Base-by-base conservation (phyloP, 179 eudicot species). In the Patellifolia procumbens region DNA sequence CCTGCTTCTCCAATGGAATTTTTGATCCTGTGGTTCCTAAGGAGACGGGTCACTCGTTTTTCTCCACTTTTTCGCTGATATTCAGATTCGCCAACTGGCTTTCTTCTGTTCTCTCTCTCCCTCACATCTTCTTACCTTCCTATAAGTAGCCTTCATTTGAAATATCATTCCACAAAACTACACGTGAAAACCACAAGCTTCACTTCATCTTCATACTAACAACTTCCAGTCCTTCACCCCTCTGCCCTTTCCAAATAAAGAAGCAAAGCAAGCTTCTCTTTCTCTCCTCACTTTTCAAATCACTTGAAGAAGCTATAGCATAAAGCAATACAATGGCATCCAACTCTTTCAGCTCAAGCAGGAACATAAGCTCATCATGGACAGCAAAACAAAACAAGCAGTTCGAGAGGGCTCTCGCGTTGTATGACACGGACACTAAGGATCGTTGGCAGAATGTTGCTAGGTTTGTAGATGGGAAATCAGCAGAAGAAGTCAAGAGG, bases 61-160 rank as follows among this genome's bases (percentile, higher is more conserved):
- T 69, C 75, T 45, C 78, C 48, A 49, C 76, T 78, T 78, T 81
- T 68, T 74, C 19, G 62, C 73, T 46, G 73, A 81, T 78, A 81
- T 74, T 19, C 61, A 78, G 84, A 81, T 81, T 81, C 84, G 72
- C 84, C 84, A 78, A 77, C 84, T 81, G 84, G 78, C 81, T 73
- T 74, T 29, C 53, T 70, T 61, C 61, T 77, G 62, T 76, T 64
- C 73, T 52, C 70, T 72, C 77, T 62, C 64, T 29, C 61, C 69
- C 69, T 35, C n/a, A 56, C 55, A 35, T 53, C 65, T 73, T 56
- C 59, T 56, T 51, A 61, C 66, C 75, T 81, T 76, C 62, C 62
- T 78, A 81, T 78, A 81, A 81, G 76, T 81, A 81, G 81, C 62
- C 72, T 69, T 74, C 73, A 74, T 7, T 78, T 42, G 66, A 46